Evolutionary conservation across 257 asterid genomes (phyloP), one percentile per base, ranked within the genome.

Genomic region (Prunella vulgaris): DNA sequence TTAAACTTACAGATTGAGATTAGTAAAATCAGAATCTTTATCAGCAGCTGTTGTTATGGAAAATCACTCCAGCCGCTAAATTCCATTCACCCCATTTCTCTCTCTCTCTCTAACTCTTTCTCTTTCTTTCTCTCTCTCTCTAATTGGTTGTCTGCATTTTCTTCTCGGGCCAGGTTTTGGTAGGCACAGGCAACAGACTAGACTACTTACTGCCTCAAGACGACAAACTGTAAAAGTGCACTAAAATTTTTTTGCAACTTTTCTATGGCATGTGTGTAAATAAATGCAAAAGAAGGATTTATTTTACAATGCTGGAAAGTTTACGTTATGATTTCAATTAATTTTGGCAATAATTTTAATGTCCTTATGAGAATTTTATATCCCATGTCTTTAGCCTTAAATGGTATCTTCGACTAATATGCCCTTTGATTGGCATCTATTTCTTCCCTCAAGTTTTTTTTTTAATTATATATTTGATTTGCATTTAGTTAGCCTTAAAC

Each of bases 21-120:
- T 0, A 5, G 73, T 57, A 60, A 37, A 70, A 46, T 32, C 81
- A 75, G 74, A 77, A 65, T 79, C 80, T 84, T 76, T 76, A 74
- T 77, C 78, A 85, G 91, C 89, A 85, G 92, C 93, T 76, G 83
- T 66, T 84, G 83, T 73, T 77, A 66, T 68, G 70, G n/a, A 64
- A 80, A 69, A 81, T 80, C 80, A 70, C 74, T 42, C 66, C 79
- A 85, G 88, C 95, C 81, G 90, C 90, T 64, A 78, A 20, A 66
- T 32, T 75, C 65, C 80, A 71, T 66, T 80, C 73, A 84, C 82
- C 81, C 90, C 89, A 85, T 85, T 67, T 74, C 70, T 24, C 22
- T 21, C 30, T 24, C 33, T 4, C 24, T 57, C 33, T 14, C 72
- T 18, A 69, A n/a, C 7, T 20, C 12, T 27, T 51, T 40, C 74